Conservation (phyloP, 306 rosid species). For the Ochetophila trinervis region DNA sequence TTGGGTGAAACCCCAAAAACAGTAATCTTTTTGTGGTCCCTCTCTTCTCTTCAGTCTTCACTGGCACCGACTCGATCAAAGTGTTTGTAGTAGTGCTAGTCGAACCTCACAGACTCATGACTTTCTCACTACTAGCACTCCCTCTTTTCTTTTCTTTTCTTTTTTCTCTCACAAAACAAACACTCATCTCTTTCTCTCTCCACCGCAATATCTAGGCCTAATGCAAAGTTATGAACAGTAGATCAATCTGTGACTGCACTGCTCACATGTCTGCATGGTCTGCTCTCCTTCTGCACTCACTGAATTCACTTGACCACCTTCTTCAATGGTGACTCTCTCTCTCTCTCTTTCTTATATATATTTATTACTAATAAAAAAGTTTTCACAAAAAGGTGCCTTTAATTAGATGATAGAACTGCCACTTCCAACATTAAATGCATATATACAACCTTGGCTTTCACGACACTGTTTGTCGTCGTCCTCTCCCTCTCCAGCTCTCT, state of each 20-base stretch:
- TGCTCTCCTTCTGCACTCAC: constrained; percentile 59
- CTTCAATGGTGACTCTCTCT: background rate
- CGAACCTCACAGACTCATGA: constrained; percentile 40
- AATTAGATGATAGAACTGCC: constrained; percentile 47
- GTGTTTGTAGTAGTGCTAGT: constrained; percentile 35
- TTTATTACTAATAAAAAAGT: constrained; percentile 10
- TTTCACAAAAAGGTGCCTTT: constrained; percentile 25
- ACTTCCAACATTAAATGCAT: constrained; percentile 51
- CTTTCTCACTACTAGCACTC: no score
- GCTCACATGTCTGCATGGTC: constrained; percentile 61
- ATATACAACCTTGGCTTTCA: constrained; percentile 63
- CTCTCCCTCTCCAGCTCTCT: constrained; percentile 32
- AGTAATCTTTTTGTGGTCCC: constrained; percentile 62
- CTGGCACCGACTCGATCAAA: constrained; percentile 43
- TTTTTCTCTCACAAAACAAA: constrained; percentile 12
- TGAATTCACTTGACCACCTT: constrained; percentile 61
- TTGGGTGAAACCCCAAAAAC: constrained; percentile 75
- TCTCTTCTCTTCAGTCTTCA: constrained; percentile 22
- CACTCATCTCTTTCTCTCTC: constrained; percentile 11
- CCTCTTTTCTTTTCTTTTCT: constrained; percentile 1
- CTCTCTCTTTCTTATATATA: background rate
- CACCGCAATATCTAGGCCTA: constrained; percentile 25
- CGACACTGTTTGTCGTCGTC: constrained; percentile 72
- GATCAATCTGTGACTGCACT: constrained; percentile 55
- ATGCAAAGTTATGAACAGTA: constrained; percentile 54